Evolutionary conservation across 2,329 filamentous ascomycete genomes (phyloP).

Genomic region (Ceratocystis lukuohia): DNA sequence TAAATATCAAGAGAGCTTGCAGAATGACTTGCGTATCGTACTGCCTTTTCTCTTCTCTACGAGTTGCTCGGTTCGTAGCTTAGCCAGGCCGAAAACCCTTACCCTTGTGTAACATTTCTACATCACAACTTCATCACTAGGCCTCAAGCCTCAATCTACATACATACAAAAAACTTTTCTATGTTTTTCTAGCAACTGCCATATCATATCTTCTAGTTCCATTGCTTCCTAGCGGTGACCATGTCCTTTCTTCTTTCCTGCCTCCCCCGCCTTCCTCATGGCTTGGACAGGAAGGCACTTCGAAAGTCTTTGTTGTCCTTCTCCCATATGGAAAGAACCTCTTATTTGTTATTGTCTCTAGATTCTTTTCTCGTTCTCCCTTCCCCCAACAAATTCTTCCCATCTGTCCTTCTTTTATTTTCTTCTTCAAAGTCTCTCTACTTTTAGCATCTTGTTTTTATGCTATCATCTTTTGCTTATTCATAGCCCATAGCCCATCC

Average conservation of each 20-base stretch:
- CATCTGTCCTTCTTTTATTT: neutral
- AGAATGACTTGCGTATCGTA: too few species aligned
- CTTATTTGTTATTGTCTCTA: neutral
- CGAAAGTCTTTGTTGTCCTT: conserved; percentile 7
- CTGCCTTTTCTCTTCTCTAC: neutral
- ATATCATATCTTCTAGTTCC: too few species aligned
- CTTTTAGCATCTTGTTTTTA: neutral
- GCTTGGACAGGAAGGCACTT: neutral
- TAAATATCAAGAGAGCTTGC: too few species aligned
- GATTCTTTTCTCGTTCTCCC: too few species aligned
- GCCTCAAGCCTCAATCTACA: neutral
- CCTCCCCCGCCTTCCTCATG: neutral
- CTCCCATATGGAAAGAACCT: neutral
- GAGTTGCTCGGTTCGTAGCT: neutral
- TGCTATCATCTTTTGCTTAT: neutral
- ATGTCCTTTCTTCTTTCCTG: neutral
- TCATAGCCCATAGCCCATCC: neutral
- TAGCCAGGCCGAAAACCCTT: neutral
- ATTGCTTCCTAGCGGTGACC: neutral
- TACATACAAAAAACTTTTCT: neutral
- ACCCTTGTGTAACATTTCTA: neutral
- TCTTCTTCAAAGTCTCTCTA: neutral
- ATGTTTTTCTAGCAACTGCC: neutral
- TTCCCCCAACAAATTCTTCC: neutral
- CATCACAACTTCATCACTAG: neutral